Base-by-base conservation (phyloP, 257 asterid genomes). In the Fraxinus quadrangulata region DNA sequence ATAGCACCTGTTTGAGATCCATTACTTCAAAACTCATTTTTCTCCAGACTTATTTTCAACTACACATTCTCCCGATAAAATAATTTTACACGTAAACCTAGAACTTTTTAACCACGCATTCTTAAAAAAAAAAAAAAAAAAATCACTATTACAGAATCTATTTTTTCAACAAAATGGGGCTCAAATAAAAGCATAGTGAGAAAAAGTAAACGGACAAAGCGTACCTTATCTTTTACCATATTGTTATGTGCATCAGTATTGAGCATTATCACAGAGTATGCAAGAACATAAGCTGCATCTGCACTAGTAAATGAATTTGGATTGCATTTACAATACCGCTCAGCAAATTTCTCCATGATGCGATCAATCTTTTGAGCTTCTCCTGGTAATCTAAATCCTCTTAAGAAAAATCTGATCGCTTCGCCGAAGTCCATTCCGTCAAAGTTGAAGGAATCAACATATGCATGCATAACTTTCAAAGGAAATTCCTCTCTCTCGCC, bases 341-440 rank as follows among this genome's bases (percentile, higher is more conserved):
- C 98, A 61, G 99, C 99, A 92, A 96, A 96, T 81, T 96, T 96
- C 83, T 96, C 99, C 99, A 96, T 96, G 83, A 96, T 92, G 63
- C 98, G 96, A 75, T 96, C 99, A 37, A 96, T 96, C 86, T 96
- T 96, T 84, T 96, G 99, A 67, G 99, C 98, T 86, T 96, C 99
- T 67, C 99, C 99, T 76, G 99, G 99, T 73, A 96, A 87, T 79
- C 99, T 92, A 81, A 96, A 96, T 75, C 99, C 98, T 88, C 96
- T 85, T 39, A 96, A 86, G 86, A 96, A 96, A 83, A 90, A 93
- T 81, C 99, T 88, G 83, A 96, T 92, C 76, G 99, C 97, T 83
- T 90, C 97, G 68, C 97, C 99, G 83, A 96, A 96, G 83, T 89
- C 91, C 97, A 93, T 93, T 77, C 85, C 89, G 75, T 86, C 97